phyloP scores from a whole-genome alignment of 129 eudicot species.

The Cynara cardunculus region DNA sequence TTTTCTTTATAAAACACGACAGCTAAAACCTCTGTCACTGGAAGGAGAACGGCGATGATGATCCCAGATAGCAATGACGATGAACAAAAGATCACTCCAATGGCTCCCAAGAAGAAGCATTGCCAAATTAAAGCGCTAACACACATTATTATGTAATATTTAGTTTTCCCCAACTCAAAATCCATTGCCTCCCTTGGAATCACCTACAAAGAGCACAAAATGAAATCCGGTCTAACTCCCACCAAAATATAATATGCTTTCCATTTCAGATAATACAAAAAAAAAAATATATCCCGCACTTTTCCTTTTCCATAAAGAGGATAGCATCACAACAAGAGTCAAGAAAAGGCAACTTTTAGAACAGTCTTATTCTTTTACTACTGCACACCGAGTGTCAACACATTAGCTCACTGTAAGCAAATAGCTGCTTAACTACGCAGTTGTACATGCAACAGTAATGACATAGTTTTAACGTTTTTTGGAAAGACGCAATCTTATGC shows the following conservation, averaged over 20 bases:
- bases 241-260: not conserved
- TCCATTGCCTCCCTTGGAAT: constrained; percentile 42
- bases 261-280: not conserved
- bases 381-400: not conserved
- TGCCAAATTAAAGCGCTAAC: constrained; percentile 47
- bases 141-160: constrained; percentile 31
- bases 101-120: constrained; percentile 49
- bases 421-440: not conserved
- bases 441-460: not conserved
- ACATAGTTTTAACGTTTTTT: not conserved
- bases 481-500: not conserved
- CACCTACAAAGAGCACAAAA: constrained; percentile 21
- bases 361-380: not conserved
- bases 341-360: not conserved
- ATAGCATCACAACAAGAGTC: not conserved
- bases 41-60: constrained; percentile 42
- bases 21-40: constrained; percentile 37
- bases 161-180: constrained; percentile 33
- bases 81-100: constrained; percentile 46
- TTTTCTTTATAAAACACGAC: constrained; percentile 41
- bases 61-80: constrained; percentile 51
- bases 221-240: not conserved
- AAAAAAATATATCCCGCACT: not conserved
- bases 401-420: not conserved
- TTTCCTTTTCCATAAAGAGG: not conserved